phyloP scores from a whole-genome alignment of 768 basidiomycete species.

The Leccinum longicurvipes region DNA sequence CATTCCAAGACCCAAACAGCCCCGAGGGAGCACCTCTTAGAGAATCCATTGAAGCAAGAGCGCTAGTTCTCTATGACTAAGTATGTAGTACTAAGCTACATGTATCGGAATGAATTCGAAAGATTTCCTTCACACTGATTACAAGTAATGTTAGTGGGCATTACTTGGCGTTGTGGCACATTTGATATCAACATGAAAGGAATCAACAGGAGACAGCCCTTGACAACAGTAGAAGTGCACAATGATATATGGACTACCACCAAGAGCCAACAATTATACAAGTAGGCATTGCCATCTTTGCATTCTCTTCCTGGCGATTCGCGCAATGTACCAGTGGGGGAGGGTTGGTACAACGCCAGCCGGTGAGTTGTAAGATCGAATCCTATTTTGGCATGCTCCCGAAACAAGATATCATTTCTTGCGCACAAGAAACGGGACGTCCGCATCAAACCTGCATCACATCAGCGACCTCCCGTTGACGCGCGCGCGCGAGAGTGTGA shows the following conservation, averaged over 20 bases:
- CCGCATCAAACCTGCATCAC: slow-evolving; percentile 20
- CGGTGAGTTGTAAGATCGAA: neutral
- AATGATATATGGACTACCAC: no score
- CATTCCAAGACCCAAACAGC: slow-evolving; percentile 33
- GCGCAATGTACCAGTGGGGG: neutral
- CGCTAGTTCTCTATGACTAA: slow-evolving; percentile 30
- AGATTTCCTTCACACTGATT: neutral
- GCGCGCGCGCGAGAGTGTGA: neutral
- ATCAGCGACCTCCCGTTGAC: neutral
- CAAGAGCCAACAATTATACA: neutral
- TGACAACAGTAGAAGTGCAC: no score
- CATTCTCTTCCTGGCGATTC: neutral
- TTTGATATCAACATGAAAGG: neutral
- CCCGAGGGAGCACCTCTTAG: slow-evolving; percentile 29
- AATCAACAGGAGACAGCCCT: neutral
- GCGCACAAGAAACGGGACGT: slow-evolving; percentile 13
- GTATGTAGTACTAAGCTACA: neutral
- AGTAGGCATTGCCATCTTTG: slow-evolving; percentile 3
- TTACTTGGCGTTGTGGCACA: neutral
- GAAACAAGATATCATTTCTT: neutral
- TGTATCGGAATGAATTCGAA: neutral
- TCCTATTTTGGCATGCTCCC: neutral
- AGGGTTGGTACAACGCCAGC: neutral
- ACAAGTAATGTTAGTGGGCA: no score
- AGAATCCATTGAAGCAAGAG: slow-evolving; percentile 36